phyloP scores from a whole-genome alignment of 306 rosid species.

The Arachis stenosperma region DNA sequence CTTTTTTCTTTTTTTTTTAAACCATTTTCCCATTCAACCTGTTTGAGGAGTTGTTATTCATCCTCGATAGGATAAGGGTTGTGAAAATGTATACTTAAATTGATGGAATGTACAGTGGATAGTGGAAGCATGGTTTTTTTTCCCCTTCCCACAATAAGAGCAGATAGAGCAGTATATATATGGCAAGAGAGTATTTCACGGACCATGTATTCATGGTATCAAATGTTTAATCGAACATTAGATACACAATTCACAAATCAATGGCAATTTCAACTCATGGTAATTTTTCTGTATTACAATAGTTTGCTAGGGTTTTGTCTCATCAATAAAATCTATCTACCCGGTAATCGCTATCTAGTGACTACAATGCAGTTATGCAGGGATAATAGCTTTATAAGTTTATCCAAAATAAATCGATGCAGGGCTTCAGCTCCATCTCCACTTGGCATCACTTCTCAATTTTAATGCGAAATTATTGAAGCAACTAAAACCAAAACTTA shows the following conservation, averaged over 20 bases:
- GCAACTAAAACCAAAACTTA: too few species aligned
- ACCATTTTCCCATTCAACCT: slow-evolving; percentile 46
- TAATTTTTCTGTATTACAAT: too few species aligned
- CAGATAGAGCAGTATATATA: slow-evolving; percentile 58
- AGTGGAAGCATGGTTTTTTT: slow-evolving; percentile 48
- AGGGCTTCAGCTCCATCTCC: too few species aligned
- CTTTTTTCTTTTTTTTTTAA: slow-evolving; percentile 24
- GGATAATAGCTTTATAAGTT: too few species aligned
- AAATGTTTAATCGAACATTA: slow-evolving; percentile 42
- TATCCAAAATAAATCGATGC: too few species aligned
- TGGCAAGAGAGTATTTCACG: slow-evolving; percentile 48
- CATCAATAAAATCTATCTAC: too few species aligned
- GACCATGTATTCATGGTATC: slow-evolving; percentile 40
- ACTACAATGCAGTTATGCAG: too few species aligned
- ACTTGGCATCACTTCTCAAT: too few species aligned
- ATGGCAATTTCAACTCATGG: too few species aligned
- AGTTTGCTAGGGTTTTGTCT: too few species aligned
- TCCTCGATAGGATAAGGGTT: slow-evolving; percentile 57
- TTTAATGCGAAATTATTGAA: too few species aligned
- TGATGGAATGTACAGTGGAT: slow-evolving; percentile 71
- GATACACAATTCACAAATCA: slow-evolving; percentile 38
- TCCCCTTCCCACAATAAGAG: slow-evolving; percentile 43
- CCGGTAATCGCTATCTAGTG: too few species aligned
- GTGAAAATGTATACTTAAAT: slow-evolving; percentile 65
- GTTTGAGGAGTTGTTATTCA: slow-evolving; percentile 63